These are phyloP conservation scores for Macrolepiota fuliginosa DNA, from an alignment of 768 basidiomycete genomes.

Conservation along the genomic window DNA sequence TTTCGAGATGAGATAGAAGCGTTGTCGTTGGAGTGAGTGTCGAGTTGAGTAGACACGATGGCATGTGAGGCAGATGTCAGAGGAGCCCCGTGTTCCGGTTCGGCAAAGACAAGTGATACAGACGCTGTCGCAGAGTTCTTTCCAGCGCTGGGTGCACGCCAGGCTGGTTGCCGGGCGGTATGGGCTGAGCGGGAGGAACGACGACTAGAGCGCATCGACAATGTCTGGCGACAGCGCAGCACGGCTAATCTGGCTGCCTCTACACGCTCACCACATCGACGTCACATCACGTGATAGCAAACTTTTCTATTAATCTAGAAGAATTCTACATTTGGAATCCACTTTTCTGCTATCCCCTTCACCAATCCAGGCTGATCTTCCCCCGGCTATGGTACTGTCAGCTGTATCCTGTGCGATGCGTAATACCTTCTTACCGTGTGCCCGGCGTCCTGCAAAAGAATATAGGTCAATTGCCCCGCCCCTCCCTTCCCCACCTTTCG, in stretches of 20 bases:
- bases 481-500: conserved; percentile 27
- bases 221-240: neutral
- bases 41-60: conserved; percentile 3
- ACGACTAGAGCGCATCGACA: conserved; percentile 8
- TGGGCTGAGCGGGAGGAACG: conserved; percentile 8
- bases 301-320: neutral
- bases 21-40: neutral
- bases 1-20: neutral
- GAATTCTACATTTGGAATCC: conserved; percentile 15
- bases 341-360: conserved; percentile 20
- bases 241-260: conserved; percentile 6
- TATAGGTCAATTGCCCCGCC: conserved; percentile 31
- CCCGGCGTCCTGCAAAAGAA: conserved; percentile 28
- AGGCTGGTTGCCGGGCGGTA: neutral
- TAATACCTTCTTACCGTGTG: conserved; percentile 28
- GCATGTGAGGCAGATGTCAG: conserved; percentile 3
- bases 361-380: conserved; percentile 19
- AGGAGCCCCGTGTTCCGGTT: conserved; percentile 10
- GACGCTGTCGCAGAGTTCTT: conserved; percentile 5
- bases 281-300: conserved; percentile 10
- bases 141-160: neutral
- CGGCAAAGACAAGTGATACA: conserved; percentile 5
- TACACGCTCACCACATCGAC: neutral
- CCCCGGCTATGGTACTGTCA: conserved; percentile 11
- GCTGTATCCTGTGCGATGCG: neutral